phyloP scores from a whole-genome alignment of 805 yeast species.

The Zygoascus ofunaensis region DNA sequence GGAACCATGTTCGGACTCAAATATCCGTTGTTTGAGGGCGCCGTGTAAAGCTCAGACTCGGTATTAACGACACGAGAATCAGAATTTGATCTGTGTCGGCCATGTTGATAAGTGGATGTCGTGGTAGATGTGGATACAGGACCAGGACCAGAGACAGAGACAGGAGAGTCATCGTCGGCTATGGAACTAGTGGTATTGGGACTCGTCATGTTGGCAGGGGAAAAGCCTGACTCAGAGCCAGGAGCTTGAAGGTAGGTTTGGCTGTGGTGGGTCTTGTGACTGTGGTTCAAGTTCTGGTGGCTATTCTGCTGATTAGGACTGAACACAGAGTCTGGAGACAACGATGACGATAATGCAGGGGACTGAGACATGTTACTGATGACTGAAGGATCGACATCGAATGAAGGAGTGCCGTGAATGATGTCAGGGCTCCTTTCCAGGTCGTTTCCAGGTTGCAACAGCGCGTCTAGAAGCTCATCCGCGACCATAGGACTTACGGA shows the following conservation, averaged over 20 bases:
- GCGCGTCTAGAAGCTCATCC: background rate
- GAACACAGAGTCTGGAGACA: background rate
- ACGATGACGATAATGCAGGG: background rate
- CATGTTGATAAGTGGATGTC: background rate
- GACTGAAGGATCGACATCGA: background rate
- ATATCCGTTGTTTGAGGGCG: background rate
- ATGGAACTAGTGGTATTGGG: background rate
- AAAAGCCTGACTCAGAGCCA: background rate
- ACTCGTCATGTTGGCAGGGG: background rate
- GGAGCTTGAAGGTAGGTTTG: background rate
- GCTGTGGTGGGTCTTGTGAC: too few relatives aligned
- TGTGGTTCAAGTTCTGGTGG: too few relatives aligned
- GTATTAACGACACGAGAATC: conserved; percentile 6
- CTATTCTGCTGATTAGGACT: background rate
- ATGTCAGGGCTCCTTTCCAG: background rate
- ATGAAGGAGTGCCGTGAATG: background rate
- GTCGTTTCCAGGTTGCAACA: background rate
- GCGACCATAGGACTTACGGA: too few relatives aligned
- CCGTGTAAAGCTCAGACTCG: background rate
- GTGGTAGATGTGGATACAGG: background rate
- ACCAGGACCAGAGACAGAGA: conserved; percentile 1
- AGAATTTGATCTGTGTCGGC: conserved; percentile 9
- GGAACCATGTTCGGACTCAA: conserved; percentile 1
- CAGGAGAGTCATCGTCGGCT: conserved; percentile 1
- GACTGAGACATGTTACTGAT: background rate